phyloP scores from a whole-genome alignment of 2,329 filamentous ascomycete genomes.

The Myriosclerotinia curreyana region DNA sequence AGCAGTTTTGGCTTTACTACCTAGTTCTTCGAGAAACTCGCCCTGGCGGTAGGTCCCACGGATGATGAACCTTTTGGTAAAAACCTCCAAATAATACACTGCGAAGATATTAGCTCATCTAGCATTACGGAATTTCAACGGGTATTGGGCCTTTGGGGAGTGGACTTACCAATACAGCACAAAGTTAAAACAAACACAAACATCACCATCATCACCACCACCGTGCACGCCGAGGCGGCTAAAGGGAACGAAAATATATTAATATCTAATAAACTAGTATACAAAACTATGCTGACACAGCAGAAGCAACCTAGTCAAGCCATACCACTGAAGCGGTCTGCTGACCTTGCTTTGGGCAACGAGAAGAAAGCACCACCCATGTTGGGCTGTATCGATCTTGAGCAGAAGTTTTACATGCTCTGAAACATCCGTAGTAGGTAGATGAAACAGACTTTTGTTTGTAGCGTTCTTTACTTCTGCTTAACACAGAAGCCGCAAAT shows the following conservation, averaged over 20 bases:
- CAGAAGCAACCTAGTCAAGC: not conserved
- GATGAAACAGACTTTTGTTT: not conserved
- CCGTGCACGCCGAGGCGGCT: not conserved
- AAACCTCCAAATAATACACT: too few species aligned
- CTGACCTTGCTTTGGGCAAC: too few species aligned
- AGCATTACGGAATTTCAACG: not conserved
- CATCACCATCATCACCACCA: not conserved
- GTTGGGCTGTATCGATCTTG: too few species aligned
- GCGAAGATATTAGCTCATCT: not conserved
- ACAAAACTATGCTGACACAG: not conserved
- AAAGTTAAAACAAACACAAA: not conserved
- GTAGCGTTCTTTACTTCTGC: too few species aligned
- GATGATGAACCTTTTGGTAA: too few species aligned
- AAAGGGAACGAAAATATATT: not conserved
- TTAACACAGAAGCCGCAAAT: not conserved
- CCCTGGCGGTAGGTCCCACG: too few species aligned
- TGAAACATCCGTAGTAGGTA: too few species aligned
- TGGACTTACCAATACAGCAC: not conserved
- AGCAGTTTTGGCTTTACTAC: too few species aligned
- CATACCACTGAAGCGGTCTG: too few species aligned
- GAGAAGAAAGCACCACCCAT: too few species aligned
- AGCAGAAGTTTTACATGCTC: too few species aligned
- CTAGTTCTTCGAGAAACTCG: too few species aligned
- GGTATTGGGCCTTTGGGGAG: not conserved
- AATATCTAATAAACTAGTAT: not conserved